Evolutionary conservation across 805 yeast genomes (phyloP), one percentile per base, ranked within the genome.

Genomic region (Starmera caribaea): DNA sequence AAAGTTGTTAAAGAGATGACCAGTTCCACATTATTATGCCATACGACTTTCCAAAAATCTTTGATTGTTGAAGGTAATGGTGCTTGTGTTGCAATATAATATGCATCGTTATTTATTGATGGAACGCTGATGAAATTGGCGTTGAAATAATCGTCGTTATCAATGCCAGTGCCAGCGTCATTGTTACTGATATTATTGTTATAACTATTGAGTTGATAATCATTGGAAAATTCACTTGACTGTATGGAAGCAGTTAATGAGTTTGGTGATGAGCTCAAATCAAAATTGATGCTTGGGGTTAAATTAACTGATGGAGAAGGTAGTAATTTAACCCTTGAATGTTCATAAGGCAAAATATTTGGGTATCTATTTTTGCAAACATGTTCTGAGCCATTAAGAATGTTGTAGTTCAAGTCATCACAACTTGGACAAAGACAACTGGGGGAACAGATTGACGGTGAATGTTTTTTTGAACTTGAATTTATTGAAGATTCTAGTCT

Each of bases 51-150:
- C 96, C 96, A 90, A 54, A 92, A 90, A 57, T 90, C 96, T 29
- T 81, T 83, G 34, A 81, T 69, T 0, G 97, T 90, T 16, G 74
- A 69, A 3, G 67, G 68, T 34, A 84, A 57, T 2, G 98, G 98
- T 2, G 96, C 98, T 55, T 90, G 96, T 2, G 95, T 75, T 0
- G 95, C 96, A 45, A 89, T 83, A 52, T 81, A 83, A 31, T 67
- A 54, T 55, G 48, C 61, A 41, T 54, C 53, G 4, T 46, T 64
- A 53, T 53, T 68, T 49, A 58, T 66, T 49, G 53, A 69, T 52
- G 48, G 66, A 42, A 62, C 50, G 27, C 45, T 51, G 16, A 84
- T 60, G 58, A 84, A 81, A n/a, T 89, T 84, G 0, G 97, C 97
- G 58, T 88, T 89, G 51, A 88, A 83, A 55, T 88, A 88, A 57